Evolutionary conservation across 768 basidiomycete species (phyloP).

Genomic region (Thelephora aurantiotincta): DNA sequence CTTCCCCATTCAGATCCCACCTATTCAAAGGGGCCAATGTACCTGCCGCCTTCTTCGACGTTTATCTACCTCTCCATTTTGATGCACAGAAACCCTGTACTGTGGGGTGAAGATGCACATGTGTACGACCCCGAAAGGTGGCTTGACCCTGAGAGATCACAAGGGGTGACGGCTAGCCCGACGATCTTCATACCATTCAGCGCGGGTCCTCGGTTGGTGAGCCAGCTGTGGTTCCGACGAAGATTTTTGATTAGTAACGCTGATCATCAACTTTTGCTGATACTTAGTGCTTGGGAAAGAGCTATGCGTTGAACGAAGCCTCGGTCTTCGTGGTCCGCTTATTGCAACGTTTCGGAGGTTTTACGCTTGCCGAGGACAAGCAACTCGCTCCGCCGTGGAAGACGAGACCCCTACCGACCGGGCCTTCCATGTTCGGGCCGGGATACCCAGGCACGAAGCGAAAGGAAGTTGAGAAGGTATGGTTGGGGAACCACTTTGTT

Average conservation of each 20-base stretch:
- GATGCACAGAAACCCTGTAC: slow-evolving; percentile 46
- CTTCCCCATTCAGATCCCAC: slow-evolving; percentile 40
- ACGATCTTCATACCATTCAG: slow-evolving; percentile 66
- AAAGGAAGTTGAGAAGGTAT: slow-evolving; percentile 42
- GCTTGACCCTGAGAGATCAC: slow-evolving; percentile 43
- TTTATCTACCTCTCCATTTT: slow-evolving; percentile 50
- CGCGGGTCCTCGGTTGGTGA: slow-evolving; percentile 45
- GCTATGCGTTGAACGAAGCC: slow-evolving; percentile 66
- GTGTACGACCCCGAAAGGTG: slow-evolving; percentile 72
- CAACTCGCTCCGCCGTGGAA: neutral
- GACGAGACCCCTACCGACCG: slow-evolving; percentile 31
- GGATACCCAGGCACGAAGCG: slow-evolving; percentile 31
- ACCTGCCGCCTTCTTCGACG: slow-evolving; percentile 42
- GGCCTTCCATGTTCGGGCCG: slow-evolving; percentile 44
- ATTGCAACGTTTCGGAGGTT: slow-evolving; percentile 47
- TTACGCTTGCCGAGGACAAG: slow-evolving; percentile 42
- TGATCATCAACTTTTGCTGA: neutral
- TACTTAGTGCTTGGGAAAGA: slow-evolving; percentile 52
- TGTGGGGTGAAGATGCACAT: slow-evolving; percentile 69
- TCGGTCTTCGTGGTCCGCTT: slow-evolving; percentile 59
- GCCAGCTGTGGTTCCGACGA: slow-evolving; percentile 7
- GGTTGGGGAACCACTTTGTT: slow-evolving; percentile 51
- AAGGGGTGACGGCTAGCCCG: slow-evolving; percentile 39
- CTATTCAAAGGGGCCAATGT: slow-evolving; percentile 28
- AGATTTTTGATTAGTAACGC: neutral